These are phyloP conservation scores for Tulasnella sp. DNA, from an alignment of 768 basidiomycete genomes.

Conservation along the genomic window DNA sequence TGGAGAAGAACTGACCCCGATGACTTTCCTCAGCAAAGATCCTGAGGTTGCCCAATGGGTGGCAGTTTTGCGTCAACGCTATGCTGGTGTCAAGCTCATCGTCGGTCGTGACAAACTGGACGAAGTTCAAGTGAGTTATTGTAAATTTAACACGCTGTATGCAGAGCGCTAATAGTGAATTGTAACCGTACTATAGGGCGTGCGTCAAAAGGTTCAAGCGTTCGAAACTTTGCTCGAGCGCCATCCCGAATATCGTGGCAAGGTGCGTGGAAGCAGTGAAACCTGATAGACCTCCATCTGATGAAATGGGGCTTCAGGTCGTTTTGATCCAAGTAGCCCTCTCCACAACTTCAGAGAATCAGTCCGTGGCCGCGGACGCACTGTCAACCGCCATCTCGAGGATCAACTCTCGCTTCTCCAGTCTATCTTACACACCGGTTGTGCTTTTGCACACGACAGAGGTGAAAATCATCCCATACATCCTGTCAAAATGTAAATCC, in stretches of 20 bases:
- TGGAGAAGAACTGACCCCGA: background rate
- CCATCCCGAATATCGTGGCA: conserved; percentile 68
- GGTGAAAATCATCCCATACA: background rate
- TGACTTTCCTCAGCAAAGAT: conserved; percentile 39
- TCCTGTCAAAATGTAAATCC: background rate
- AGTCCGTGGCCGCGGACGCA: conserved; percentile 44
- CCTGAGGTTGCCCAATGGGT: conserved; percentile 80
- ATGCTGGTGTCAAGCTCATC: conserved; percentile 74
- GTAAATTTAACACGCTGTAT: background rate
- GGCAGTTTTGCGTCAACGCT: conserved; percentile 62
- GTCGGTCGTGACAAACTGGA: conserved; percentile 86
- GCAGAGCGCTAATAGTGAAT: background rate
- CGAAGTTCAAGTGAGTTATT: conserved; percentile 47
- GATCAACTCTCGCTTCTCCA: conserved; percentile 74
- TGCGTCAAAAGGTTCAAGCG: conserved; percentile 70
- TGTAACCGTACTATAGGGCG: conserved; percentile 34
- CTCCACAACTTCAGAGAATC: conserved; percentile 67
- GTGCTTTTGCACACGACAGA: conserved; percentile 80
- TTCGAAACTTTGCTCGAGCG: conserved; percentile 74
- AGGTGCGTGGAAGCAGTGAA: conserved; percentile 29
- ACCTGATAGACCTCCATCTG: background rate
- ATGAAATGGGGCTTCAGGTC: conserved; percentile 30
- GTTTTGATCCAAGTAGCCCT: conserved; percentile 83
- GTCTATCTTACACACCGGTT: conserved; percentile 73
- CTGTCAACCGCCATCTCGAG: conserved; percentile 67